Percentiles rank a stretch among this genome's conserved stretches.
Conservation (phyloP, 495 filamentous ascomycete genomes). For the Apodospora peruviana region DNA sequence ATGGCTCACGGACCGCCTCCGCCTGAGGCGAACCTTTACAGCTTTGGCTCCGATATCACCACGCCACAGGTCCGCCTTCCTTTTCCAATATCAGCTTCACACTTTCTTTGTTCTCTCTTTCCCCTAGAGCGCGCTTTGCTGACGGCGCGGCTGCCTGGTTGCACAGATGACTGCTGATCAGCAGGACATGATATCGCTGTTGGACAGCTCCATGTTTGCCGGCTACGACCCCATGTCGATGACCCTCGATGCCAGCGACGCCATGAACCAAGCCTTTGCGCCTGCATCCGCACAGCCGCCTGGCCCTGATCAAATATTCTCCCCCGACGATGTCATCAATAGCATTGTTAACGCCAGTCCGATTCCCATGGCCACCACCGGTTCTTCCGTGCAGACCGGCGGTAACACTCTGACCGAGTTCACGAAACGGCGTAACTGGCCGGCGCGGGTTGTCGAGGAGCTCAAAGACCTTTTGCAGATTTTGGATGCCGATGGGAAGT, state of each 20-base stretch:
- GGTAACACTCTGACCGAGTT: conserved; percentile 69
- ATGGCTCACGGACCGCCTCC: conserved; percentile 35
- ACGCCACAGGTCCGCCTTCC: conserved; percentile 7
- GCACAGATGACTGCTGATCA: conserved; percentile 25
- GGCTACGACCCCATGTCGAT: conserved; percentile 35
- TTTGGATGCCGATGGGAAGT: conserved; percentile 73
- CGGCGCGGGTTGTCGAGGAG: conserved; percentile 81
- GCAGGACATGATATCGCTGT: conserved; percentile 34
- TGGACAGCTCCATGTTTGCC: conserved; percentile 30
- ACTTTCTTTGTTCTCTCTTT: not conserved
- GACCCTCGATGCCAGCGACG: conserved; percentile 26
- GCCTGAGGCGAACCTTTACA: conserved; percentile 26
- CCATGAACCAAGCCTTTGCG: conserved; percentile 12
- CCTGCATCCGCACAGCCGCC: conserved; percentile 8
- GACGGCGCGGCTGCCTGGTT: conserved; percentile 10
- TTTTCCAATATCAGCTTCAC: not conserved
- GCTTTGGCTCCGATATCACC: conserved; percentile 17
- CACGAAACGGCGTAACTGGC: conserved; percentile 84
- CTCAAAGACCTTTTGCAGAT: conserved; percentile 86
- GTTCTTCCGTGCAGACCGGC: conserved; percentile 7
- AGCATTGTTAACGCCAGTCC: conserved; percentile 7
- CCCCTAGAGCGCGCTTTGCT: conserved; percentile 1
- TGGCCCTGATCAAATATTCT: conserved; percentile 11
- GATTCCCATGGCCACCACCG: conserved; percentile 4
- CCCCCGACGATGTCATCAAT: conserved; percentile 11